These are phyloP conservation scores for Tetradesmus obliquus DNA, from an alignment of 139 green algal species.

Conservation along the genomic window DNA sequence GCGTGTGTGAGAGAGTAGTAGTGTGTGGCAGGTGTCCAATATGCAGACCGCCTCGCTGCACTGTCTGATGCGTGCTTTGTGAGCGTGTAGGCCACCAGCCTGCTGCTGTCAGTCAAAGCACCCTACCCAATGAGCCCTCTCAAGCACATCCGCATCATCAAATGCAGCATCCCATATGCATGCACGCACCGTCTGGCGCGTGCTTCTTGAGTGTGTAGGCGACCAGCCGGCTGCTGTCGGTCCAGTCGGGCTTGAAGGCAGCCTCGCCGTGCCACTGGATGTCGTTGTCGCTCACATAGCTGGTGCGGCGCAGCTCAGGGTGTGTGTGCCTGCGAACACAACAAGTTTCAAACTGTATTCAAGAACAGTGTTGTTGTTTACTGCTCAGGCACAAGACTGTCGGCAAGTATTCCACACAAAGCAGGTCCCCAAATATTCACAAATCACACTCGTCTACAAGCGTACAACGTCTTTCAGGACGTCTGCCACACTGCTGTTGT, in stretches of 20 bases:
- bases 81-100: conserved; percentile 90
- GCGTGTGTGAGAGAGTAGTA: too few relatives aligned
- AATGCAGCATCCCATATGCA: too few relatives aligned
- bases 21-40: too few relatives aligned
- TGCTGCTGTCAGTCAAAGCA: conserved; percentile 87
- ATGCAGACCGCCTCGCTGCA: too few relatives aligned
- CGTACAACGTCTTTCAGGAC: too few relatives aligned
- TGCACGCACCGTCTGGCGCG: neutral
- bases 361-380: neutral
- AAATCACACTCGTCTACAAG: too few relatives aligned
- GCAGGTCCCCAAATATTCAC: too few relatives aligned
- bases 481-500: too few relatives aligned
- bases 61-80: neutral
- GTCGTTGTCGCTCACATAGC: conserved; percentile 70
- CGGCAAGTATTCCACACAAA: too few relatives aligned
- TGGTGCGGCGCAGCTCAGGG: conserved; percentile 70
- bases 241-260: conserved; percentile 88
- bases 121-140: too few relatives aligned
- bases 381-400: too few relatives aligned
- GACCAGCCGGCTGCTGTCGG: conserved; percentile 88
- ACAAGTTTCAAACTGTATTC: neutral
- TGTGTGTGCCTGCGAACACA: conserved; percentile 44
- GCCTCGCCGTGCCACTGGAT: conserved; percentile 92
- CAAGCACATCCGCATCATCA: too few relatives aligned
- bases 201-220: conserved; percentile 75